Conservation (phyloP, 1,284 basidiomycete species). For the Heliocybe sulcata region DNA sequence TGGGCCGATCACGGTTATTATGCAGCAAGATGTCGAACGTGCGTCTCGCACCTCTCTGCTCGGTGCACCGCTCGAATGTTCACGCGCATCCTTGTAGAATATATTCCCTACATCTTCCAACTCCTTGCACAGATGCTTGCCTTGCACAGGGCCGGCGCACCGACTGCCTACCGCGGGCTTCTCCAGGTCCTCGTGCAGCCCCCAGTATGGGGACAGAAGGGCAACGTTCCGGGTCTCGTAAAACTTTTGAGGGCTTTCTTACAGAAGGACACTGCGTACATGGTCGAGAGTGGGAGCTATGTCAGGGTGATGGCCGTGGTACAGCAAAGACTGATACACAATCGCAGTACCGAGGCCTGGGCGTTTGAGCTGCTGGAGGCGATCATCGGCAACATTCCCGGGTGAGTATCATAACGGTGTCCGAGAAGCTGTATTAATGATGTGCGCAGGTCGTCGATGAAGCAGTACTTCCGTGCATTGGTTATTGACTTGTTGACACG, state of each 20-base stretch:
- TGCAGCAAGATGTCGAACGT: slow-evolving; percentile 93
- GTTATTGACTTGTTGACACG: slow-evolving; percentile 81
- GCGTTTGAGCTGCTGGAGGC: slow-evolving; percentile 88
- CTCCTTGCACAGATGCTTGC: slow-evolving; percentile 95
- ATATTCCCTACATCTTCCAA: slow-evolving; percentile 97
- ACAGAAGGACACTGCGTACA: slow-evolving; percentile 57
- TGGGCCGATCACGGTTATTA: slow-evolving; percentile 81
- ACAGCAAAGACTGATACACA: slow-evolving; percentile 84
- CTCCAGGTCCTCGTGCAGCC: slow-evolving; percentile 85
- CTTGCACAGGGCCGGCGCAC: slow-evolving; percentile 63
- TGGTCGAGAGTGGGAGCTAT: slow-evolving; percentile 73
- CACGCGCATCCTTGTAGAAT: slow-evolving; percentile 51
- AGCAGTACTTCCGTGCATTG: slow-evolving; percentile 72
- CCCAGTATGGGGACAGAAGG: slow-evolving; percentile 88
- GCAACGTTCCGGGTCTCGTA: slow-evolving; percentile 93
- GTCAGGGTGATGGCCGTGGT: slow-evolving; percentile 83
- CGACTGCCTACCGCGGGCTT: slow-evolving; percentile 73
- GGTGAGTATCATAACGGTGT: slow-evolving; percentile 41
- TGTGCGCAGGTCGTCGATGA: slow-evolving; percentile 48
- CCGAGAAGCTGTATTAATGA: not conserved
- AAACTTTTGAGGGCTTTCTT: slow-evolving; percentile 86
- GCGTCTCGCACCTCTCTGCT: slow-evolving; percentile 18
- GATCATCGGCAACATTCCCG: slow-evolving; percentile 66
- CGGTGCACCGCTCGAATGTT: not conserved
- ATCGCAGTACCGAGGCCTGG: slow-evolving; percentile 84